These are phyloP conservation scores for Primulina tabacum DNA, from an alignment of 257 asterid genomes.

Conservation along the genomic window DNA sequence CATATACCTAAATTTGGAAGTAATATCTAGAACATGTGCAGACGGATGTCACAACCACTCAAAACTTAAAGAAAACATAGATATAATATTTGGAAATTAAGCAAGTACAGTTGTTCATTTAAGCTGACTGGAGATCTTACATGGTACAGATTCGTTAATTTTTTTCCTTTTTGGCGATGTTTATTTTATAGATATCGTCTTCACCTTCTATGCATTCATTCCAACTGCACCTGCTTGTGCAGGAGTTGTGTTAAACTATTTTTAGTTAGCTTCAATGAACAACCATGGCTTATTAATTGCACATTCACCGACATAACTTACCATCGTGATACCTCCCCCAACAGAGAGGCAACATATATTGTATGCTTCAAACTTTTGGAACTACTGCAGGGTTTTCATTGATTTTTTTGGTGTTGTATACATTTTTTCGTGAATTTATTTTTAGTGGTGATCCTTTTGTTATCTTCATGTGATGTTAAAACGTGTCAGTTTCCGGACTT, in stretches of 20 bases:
- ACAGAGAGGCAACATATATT: background rate
- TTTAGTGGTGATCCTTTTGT: background rate
- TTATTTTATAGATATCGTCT: background rate
- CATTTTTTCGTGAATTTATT: background rate
- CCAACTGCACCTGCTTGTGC: background rate
- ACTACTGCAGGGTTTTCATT: background rate
- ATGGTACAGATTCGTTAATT: background rate
- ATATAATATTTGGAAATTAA: slow-evolving; percentile 1
- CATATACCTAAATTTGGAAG: background rate
- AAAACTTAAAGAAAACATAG: slow-evolving; percentile 2
- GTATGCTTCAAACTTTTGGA: background rate
- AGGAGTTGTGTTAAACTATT: too few species aligned
- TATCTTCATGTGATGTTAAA: background rate
- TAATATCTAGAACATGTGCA: background rate
- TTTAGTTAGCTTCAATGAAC: background rate
- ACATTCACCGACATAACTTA: too few species aligned
- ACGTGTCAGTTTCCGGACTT: background rate
- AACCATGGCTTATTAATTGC: background rate
- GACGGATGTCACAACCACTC: background rate
- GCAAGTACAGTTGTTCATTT: background rate
- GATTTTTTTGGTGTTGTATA: background rate
- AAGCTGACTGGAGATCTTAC: background rate
- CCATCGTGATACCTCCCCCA: background rate
- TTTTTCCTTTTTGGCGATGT: background rate
- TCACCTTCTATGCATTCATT: background rate